Evolutionary conservation across 257 asterid genomes (phyloP).

Genomic region (Nicotiana noctiflora): DNA sequence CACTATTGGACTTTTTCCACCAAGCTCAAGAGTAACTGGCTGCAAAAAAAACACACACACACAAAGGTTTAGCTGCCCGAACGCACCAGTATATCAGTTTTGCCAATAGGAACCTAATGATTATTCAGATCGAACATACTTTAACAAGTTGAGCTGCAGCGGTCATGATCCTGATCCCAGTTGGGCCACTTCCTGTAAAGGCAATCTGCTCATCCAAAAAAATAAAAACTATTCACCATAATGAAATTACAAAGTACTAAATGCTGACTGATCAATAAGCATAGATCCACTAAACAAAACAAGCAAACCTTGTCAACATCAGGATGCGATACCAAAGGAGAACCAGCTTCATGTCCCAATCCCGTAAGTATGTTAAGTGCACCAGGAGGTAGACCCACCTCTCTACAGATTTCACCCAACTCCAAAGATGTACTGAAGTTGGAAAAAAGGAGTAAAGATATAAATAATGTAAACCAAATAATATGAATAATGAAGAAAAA

Average conservation of each 20-base stretch:
- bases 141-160: constrained; percentile 92
- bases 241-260: background rate
- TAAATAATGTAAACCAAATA: background rate
- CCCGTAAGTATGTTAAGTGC: constrained; percentile 86
- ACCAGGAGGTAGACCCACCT: constrained; percentile 91
- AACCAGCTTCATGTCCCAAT: constrained; percentile 91
- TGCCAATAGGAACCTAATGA: background rate
- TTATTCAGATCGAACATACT: constrained; percentile 29
- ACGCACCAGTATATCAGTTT: background rate
- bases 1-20: constrained; percentile 97
- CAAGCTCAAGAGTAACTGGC: constrained; percentile 98
- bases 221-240: constrained; percentile 6
- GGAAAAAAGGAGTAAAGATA: background rate
- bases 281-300: constrained; percentile 10
- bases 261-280: background rate
- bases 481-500: background rate
- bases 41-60: constrained; percentile 24
- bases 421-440: constrained; percentile 86
- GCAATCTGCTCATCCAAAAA: constrained; percentile 55
- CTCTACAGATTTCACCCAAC: constrained; percentile 84
- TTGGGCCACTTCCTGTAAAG: constrained; percentile 86
- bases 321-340: constrained; percentile 93
- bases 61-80: background rate
- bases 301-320: constrained; percentile 82
- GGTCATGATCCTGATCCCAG: constrained; percentile 90